Evolutionary conservation across 257 asterid species (phyloP), one percentile per base, ranked within the genome.

Genomic region (Vinca minor): DNA sequence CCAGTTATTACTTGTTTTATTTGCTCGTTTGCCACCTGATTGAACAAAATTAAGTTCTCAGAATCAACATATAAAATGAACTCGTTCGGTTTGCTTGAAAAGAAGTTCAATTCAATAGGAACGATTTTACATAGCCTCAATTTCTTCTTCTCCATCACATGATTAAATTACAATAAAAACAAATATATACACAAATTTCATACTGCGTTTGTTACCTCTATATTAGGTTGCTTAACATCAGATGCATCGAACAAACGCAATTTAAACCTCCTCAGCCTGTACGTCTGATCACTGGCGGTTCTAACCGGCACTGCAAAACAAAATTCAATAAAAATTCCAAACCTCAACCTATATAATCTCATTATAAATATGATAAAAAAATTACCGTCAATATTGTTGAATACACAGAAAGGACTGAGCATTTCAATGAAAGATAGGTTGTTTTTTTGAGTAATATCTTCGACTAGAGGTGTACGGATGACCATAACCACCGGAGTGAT

Each of bases 231-330:
- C 36, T 80, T 84, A 66, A 87, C 76, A 65, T 93, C 92, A 2
- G 95, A 71, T 31, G 85, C 87, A 62, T 85, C 81, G 77, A 81
- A 89, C 83, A 93, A 74, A 46, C 99, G 75, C 71, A 87, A 64
- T 73, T 77, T 93, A 76, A 89, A 93, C 74, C 73, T 89, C 77
- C 82, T 76, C 46, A 93, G 65, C 78, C 99, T 80, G 74, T 93
- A 85, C 5, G 97, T 84, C 78, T 87, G 99, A 87, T 93, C 99
- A 80, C 94, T 93, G 12, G 93, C 95, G 11, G 96, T 89, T 80
- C 99, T 78, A 49, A 93, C 97, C 9, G 99, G 96, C 73, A 93
- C 99, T 93, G 87, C 70, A n/a, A 83, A 42, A 66, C 7, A 34
- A 34, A 34, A 69, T 53, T 4, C 69, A 57, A 29, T 50, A 23